Base-by-base conservation (phyloP, 75 land plant genomes). In the Cupressus sempervirens region DNA sequence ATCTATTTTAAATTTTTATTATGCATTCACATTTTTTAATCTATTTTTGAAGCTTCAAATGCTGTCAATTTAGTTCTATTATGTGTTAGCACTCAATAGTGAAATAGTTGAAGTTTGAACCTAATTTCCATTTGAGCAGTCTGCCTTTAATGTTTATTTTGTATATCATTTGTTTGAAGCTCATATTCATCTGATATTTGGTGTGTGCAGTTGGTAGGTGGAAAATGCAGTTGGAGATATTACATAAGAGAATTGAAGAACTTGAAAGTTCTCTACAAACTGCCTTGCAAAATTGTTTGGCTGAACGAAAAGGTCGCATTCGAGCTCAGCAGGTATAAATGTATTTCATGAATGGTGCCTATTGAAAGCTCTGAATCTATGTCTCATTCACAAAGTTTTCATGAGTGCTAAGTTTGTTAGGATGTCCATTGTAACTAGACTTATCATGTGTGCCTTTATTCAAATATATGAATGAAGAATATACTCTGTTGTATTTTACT, bases 221-320 rank as follows among this genome's bases (percentile, higher is more conserved):
- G 90, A 88, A 83, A 85, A 88, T 36, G 45, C 90, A 83, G 70
- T 73, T 50, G 35, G 35, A 30, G 35, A 65, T 38, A 45, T 48
- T 87, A 77, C 50, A 84, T 26, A 3, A 76, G 70, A 90, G 90
- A 53, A 53, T 97, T 40, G 76, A 80, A 36, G 91, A 94, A 82
- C 88, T 94, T 16, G 93, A 97, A 85, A 82, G n/a, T 7, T 91
- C 96, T 62, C 85, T 97, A 54, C 85, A 86, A 34, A 81, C 85
- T 41, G 84, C 94, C 12, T 34, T 80, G 30, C 81, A 93, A 86
- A 92, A 96, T 53, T 84, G 92, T 62, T 90, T 90, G 56, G 93
- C 95, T 29, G 99, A 97, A 86, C 90, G 99, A 72, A 93, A 87
- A 83, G 99, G 99, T 15, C 93, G 99, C 12, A 93, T 96, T 79